Percentiles rank a stretch among this genome's conserved stretches.
Conservation (phyloP, 176 grass and related monocot species). For the Otatea glauca region DNA sequence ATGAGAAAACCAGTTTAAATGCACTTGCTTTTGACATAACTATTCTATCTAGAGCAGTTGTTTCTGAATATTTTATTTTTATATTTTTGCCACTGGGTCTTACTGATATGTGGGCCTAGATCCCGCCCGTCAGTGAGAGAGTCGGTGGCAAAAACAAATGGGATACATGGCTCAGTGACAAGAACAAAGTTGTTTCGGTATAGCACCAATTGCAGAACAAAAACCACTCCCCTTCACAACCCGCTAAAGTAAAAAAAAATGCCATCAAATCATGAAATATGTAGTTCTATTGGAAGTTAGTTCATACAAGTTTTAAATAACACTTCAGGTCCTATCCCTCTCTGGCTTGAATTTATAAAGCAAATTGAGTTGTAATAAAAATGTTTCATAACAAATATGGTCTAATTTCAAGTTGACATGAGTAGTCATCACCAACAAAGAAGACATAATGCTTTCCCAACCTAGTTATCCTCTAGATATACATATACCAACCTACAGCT, state of each 20-base stretch:
- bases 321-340: background rate
- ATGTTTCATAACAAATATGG: background rate
- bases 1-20: conserved; percentile 28
- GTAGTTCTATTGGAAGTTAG: background rate
- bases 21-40: conserved; percentile 10
- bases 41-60: background rate
- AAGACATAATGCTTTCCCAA: background rate
- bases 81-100: background rate
- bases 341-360: background rate
- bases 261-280: conserved; percentile 22
- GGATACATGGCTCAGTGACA: too few relatives aligned
- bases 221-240: background rate
- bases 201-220: background rate
- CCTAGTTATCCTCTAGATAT: conserved; percentile 2
- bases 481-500: background rate
- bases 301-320: background rate
- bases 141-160: background rate
- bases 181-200: background rate
- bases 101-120: conserved; percentile 9
- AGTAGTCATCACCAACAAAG: background rate
- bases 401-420: background rate
- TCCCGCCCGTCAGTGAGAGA: background rate
- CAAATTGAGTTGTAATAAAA: background rate
- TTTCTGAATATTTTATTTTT: too few relatives aligned
- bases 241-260: background rate